Conservation (phyloP, 768 basidiomycete genomes). For the Lactarius sp. region DNA sequence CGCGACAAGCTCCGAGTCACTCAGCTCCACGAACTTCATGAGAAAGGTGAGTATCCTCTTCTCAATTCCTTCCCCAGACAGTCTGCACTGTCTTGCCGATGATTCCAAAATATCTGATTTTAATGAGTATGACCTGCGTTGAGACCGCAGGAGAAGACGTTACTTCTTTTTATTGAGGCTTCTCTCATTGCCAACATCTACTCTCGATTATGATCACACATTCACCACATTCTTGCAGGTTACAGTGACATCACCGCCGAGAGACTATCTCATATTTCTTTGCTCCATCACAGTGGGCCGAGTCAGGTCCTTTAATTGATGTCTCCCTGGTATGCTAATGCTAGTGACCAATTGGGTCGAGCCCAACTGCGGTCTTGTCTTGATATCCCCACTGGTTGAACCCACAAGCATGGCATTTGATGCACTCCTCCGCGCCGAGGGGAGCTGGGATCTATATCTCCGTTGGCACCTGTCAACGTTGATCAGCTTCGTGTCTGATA, state of each 20-base stretch:
- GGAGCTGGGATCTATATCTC: neutral
- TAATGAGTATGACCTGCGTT: conserved; percentile 33
- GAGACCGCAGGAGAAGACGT: conserved; percentile 25
- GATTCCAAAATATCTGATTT: conserved; percentile 32
- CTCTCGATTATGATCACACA: neutral
- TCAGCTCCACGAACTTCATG: no score
- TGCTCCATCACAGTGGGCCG: neutral
- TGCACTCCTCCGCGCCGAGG: neutral
- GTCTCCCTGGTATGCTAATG: neutral
- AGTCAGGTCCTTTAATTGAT: neutral
- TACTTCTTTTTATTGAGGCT: conserved; percentile 19
- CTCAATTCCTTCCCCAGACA: neutral
- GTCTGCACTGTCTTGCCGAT: conserved; percentile 16
- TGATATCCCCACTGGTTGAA: neutral
- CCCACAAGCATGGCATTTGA: neutral
- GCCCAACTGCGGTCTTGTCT: neutral
- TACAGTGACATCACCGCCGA: no score
- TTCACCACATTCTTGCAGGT: conserved; percentile 7
- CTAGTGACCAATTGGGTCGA: neutral
- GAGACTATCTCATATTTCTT: neutral
- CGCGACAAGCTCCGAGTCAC: neutral
- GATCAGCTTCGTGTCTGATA: neutral
- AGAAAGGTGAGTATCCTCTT: conserved; percentile 7
- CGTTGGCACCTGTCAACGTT: neutral
- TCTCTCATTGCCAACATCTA: neutral